phyloP scores from a whole-genome alignment of 2,329 filamentous ascomycete genomes.

The Penicillium sp. region DNA sequence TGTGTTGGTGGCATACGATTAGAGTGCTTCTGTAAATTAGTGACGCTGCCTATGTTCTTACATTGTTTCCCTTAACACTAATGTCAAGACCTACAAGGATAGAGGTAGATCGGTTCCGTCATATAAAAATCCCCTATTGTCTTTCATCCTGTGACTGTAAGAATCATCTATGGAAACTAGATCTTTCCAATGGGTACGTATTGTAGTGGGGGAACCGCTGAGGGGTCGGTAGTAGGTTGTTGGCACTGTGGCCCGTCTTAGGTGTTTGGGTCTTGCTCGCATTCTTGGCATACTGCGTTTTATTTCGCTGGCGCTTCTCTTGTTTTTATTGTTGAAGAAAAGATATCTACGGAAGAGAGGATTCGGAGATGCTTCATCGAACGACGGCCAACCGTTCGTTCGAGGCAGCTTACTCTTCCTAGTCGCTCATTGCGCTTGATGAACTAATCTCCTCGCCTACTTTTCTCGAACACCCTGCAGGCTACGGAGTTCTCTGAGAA shows the following conservation, averaged over 20 bases:
- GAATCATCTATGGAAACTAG: too few relatives aligned
- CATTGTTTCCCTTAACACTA: too few relatives aligned
- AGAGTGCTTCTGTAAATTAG: too few relatives aligned
- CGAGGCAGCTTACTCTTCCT: background rate
- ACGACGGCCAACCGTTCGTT: background rate
- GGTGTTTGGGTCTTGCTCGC: background rate
- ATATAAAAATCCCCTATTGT: too few relatives aligned
- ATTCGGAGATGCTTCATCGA: background rate
- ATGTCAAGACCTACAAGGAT: too few relatives aligned
- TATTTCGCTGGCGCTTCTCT: background rate
- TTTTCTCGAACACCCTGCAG: background rate
- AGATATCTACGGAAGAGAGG: background rate
- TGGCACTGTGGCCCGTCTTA: background rate
- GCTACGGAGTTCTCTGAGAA: too few relatives aligned
- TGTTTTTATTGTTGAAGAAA: background rate
- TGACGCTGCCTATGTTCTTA: too few relatives aligned
- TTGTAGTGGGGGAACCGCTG: background rate
- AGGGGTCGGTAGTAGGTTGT: background rate
- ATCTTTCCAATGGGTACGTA: background rate
- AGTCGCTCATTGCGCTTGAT: background rate
- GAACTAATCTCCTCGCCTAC: background rate
- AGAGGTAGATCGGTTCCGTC: too few relatives aligned
- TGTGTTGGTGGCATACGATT: too few relatives aligned
- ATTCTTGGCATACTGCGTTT: background rate
- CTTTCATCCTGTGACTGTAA: too few relatives aligned